These are phyloP conservation scores for Gymnopilus dilepis DNA, from an alignment of 768 basidiomycete species.

Conservation along the genomic window DNA sequence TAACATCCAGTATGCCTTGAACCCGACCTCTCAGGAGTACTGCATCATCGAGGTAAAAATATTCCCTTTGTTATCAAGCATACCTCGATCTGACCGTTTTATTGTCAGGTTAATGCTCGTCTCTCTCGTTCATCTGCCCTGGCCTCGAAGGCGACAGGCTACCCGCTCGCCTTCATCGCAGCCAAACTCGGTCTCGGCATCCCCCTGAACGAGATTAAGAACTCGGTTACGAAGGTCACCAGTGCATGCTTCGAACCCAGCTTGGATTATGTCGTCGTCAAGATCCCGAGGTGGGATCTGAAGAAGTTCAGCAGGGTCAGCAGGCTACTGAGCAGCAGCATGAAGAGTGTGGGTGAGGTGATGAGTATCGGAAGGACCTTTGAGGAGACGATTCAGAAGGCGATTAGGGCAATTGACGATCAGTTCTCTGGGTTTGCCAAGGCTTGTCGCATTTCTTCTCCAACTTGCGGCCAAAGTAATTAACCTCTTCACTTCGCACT, in stretches of 20 bases:
- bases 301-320: slow-evolving; percentile 98
- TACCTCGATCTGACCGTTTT: neutral
- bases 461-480: slow-evolving; percentile 4
- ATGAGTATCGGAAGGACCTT: slow-evolving; percentile 99
- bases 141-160: slow-evolving; percentile 98
- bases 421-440: slow-evolving; percentile 92
- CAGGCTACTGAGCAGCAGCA: slow-evolving; percentile 87
- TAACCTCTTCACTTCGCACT: neutral
- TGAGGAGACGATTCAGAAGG: slow-evolving; percentile 98
- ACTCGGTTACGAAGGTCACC: slow-evolving; percentile 95
- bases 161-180: slow-evolving; percentile 97
- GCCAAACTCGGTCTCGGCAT: slow-evolving; percentile 98
- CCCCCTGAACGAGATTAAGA: slow-evolving; percentile 97
- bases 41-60: slow-evolving; percentile 90
- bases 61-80: neutral
- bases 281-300: slow-evolving; percentile 99
- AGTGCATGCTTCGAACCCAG: slow-evolving; percentile 98
- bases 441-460: slow-evolving; percentile 40
- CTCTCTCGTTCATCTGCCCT: slow-evolving; percentile 96
- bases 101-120: slow-evolving; percentile 83
- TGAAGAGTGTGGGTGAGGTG: slow-evolving; percentile 99
- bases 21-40: slow-evolving; percentile 93
- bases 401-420: slow-evolving; percentile 95
- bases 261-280: slow-evolving; percentile 96
- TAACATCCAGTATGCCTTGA: slow-evolving; percentile 98